phyloP scores from a whole-genome alignment of 2,329 filamentous ascomycete species.

The Monosporascus sp. region DNA sequence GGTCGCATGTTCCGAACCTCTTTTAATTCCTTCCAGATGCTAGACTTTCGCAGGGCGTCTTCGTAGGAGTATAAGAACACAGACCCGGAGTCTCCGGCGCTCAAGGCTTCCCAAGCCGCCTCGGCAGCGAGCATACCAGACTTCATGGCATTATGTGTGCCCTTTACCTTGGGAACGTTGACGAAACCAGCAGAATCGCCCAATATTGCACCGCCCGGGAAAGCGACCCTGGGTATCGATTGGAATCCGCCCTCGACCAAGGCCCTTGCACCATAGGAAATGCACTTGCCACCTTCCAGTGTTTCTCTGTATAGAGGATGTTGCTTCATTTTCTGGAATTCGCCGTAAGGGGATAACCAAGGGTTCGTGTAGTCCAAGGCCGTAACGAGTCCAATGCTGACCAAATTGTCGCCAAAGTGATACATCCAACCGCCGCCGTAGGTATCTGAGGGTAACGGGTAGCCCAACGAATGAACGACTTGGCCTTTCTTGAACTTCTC shows the following conservation, averaged over 20 bases:
- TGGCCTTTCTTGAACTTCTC: constrained; percentile 87
- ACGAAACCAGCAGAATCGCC: constrained; percentile 95
- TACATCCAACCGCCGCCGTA: constrained; percentile 99
- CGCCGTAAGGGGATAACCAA: constrained; percentile 89
- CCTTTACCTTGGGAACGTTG: constrained; percentile 98
- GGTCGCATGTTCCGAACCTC: constrained; percentile 97
- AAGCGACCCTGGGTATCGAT: constrained; percentile 93
- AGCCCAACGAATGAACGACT: constrained; percentile 86
- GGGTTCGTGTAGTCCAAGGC: constrained; percentile 95
- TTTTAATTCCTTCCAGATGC: constrained; percentile 90
- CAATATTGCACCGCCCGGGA: constrained; percentile 91
- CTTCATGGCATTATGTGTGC: constrained; percentile 96
- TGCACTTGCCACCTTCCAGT: constrained; percentile 94
- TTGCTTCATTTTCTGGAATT: constrained; percentile 98
- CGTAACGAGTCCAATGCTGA: constrained; percentile 85
- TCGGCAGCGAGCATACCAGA: constrained; percentile 95
- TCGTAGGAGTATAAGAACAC: constrained; percentile 96
- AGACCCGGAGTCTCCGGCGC: constrained; percentile 52
- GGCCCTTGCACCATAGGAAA: constrained; percentile 89
- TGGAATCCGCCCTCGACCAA: constrained; percentile 95
- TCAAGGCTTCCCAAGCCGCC: constrained; percentile 75
- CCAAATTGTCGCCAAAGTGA: constrained; percentile 96
- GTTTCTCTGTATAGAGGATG: constrained; percentile 84
- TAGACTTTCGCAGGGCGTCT: constrained; percentile 75
- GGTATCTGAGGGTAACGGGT: constrained; percentile 79